These are phyloP conservation scores for Umbilicus rupestris DNA, from an alignment of 164 flowering plant genomes.

Conservation along the genomic window DNA sequence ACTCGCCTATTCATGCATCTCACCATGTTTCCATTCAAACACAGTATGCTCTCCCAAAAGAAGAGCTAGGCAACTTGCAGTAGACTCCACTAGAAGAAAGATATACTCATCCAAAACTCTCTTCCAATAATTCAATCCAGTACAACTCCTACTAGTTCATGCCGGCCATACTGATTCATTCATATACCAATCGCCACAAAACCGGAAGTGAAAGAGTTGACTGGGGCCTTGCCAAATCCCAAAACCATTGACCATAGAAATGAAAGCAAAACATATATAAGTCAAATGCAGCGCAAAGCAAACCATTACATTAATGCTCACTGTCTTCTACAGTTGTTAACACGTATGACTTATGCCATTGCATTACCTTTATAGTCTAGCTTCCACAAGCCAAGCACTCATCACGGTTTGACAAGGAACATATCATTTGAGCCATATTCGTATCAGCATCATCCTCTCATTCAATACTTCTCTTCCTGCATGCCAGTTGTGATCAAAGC, in stretches of 20 bases:
- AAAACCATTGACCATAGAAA: too few species aligned
- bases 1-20: background rate
- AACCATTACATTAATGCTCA: too few species aligned
- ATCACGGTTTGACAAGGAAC: conserved; percentile 81
- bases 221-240: too few species aligned
- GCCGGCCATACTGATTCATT: background rate
- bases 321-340: too few species aligned
- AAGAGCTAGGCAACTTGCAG: background rate
- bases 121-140: background rate
- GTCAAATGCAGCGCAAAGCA: too few species aligned
- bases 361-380: conserved; percentile 13
- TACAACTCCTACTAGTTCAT: background rate
- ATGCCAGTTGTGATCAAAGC: background rate
- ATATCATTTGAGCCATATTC: conserved; percentile 79
- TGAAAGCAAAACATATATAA: too few species aligned
- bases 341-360: too few species aligned
- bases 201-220: too few species aligned
- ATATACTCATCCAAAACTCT: background rate
- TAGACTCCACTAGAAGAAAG: background rate
- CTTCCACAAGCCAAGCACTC: conserved; percentile 96
- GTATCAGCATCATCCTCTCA: conserved; percentile 18
- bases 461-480: background rate
- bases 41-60: background rate
- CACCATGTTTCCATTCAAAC: background rate
- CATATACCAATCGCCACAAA: too few species aligned